Evolutionary conservation across 768 basidiomycete genomes (phyloP).

Genomic region (Rhizopogon rudus): DNA sequence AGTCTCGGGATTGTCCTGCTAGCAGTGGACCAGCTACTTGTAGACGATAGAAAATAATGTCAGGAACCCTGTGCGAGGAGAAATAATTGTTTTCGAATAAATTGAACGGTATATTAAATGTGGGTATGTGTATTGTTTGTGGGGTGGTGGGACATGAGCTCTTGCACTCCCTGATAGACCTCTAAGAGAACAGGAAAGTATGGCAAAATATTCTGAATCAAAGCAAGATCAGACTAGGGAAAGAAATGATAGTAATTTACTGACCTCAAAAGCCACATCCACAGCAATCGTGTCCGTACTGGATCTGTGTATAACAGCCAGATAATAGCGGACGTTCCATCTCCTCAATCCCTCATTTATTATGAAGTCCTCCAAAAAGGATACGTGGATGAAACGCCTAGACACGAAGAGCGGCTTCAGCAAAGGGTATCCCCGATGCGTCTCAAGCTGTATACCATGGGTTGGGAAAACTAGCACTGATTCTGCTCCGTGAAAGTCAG

Average conservation of each 20-base stretch:
- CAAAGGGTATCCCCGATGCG: conserved; percentile 51
- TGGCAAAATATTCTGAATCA: conserved; percentile 58
- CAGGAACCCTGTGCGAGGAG: not conserved
- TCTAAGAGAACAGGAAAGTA: conserved; percentile 53
- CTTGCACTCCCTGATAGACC: conserved; percentile 59
- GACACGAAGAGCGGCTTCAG: conserved; percentile 23
- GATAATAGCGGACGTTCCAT: conserved; percentile 71
- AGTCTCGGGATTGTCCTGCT: conserved; percentile 4
- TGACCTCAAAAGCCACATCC: conserved; percentile 59
- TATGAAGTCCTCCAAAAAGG: conserved; percentile 51
- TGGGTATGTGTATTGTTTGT: not conserved
- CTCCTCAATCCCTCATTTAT: conserved; percentile 70
- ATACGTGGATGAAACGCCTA: conserved; percentile 57
- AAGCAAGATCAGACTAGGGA: not conserved
- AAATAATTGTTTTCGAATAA: not conserved
- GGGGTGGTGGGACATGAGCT: conserved; percentile 26
- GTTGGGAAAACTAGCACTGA: conserved; percentile 62
- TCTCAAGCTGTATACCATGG: conserved; percentile 74
- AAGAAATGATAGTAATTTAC: conserved; percentile 9
- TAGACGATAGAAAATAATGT: not conserved
- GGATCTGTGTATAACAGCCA: conserved; percentile 42
- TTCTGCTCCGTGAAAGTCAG: conserved; percentile 38
- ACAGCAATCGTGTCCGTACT: conserved; percentile 27
- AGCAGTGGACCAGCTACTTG: not conserved
- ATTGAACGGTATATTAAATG: not conserved